Evolutionary conservation across 2,329 filamentous ascomycete genomes (phyloP).

Genomic region (Curvularia spicifera): DNA sequence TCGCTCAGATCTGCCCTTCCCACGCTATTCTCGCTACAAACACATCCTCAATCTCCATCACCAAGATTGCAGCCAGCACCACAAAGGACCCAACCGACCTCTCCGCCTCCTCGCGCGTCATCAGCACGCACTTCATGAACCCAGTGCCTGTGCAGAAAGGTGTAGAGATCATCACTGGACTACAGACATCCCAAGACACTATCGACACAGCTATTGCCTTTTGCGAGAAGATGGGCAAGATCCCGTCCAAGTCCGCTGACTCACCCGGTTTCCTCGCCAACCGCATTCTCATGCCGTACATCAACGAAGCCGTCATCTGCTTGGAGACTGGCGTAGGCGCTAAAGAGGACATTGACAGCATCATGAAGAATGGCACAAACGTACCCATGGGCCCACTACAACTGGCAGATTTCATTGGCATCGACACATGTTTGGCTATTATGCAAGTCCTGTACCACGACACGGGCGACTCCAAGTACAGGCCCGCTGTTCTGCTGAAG

Average conservation of each 20-base stretch:
- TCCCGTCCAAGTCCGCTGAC: conserved; percentile 85
- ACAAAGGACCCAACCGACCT: conserved; percentile 79
- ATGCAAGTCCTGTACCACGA: conserved; percentile 94
- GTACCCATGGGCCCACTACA: conserved; percentile 97
- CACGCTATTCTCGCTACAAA: conserved; percentile 95
- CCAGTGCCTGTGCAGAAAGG: conserved; percentile 96
- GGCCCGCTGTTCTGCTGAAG: conserved; percentile 81
- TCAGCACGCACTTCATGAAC: conserved; percentile 99
- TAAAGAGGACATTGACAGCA: conserved; percentile 90
- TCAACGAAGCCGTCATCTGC: conserved; percentile 97
- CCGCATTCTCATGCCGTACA: conserved; percentile 97
- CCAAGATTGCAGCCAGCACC: conserved; percentile 88
- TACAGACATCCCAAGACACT: conserved; percentile 87
- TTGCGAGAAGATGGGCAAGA: conserved; percentile 91
- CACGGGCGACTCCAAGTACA: conserved; percentile 94
- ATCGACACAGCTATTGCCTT: conserved; percentile 83
- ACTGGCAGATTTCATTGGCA: conserved; percentile 93
- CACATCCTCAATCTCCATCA: conserved; percentile 98
- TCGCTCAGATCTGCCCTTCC: conserved; percentile 80
- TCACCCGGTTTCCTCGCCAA: conserved; percentile 95
- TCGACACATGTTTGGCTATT: conserved; percentile 95
- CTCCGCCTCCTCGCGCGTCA: conserved; percentile 81
- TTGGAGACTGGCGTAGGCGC: conserved; percentile 89
- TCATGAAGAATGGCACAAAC: conserved; percentile 99
- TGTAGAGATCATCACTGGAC: conserved; percentile 93